These are phyloP conservation scores for Rhodosporidiobolus odoratus DNA, from an alignment of 768 basidiomycete species.

Conservation along the genomic window DNA sequence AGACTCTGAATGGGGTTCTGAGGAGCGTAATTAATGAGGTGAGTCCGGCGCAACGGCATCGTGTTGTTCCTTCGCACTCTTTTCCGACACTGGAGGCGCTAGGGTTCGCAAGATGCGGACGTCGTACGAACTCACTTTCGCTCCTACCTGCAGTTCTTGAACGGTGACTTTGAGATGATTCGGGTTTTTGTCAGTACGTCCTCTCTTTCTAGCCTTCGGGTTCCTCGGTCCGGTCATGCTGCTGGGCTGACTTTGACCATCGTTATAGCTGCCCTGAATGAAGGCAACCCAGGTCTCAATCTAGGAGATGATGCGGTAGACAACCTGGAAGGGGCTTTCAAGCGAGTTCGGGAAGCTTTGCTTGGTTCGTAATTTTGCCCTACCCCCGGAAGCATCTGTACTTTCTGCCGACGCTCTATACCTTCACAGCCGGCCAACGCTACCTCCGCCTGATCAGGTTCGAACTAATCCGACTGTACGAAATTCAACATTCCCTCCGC, in stretches of 20 bases:
- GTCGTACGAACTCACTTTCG: neutral
- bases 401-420: neutral
- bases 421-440: conserved; percentile 53
- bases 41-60: neutral
- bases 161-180: conserved; percentile 81
- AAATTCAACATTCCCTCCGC: conserved; percentile 70
- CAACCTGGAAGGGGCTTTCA: conserved; percentile 64
- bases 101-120: no score
- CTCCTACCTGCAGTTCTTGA: conserved; percentile 51
- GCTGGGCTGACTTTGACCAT: neutral
- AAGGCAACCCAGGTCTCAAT: conserved; percentile 70
- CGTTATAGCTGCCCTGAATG: conserved; percentile 63
- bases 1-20: conserved; percentile 71
- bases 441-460: conserved; percentile 68
- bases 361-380: conserved; percentile 54
- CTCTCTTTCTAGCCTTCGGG: neutral
- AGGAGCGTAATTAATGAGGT: conserved; percentile 69
- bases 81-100: no score
- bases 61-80: neutral
- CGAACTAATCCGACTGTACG: conserved; percentile 70
- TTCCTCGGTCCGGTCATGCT: neutral
- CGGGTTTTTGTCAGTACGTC: conserved; percentile 65
- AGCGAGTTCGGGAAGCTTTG: conserved; percentile 66
- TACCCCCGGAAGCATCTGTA: neutral
- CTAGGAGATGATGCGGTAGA: conserved; percentile 74